Evolutionary conservation across 2,329 filamentous ascomycete genomes (phyloP), one percentile per base, ranked within the genome.

Genomic region (Talaromyces sp.): DNA sequence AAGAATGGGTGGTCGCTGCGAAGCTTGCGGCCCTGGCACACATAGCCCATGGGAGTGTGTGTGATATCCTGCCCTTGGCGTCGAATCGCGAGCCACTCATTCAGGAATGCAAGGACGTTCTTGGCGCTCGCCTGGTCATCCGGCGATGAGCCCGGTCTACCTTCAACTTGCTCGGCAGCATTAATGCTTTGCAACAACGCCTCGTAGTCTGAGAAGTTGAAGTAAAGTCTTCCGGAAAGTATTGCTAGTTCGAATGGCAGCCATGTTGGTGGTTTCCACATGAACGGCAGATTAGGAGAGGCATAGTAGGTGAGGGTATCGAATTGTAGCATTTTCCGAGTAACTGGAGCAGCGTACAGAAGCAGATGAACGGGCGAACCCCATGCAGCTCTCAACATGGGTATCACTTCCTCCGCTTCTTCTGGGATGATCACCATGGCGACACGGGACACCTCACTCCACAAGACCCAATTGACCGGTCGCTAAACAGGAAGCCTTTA

Each of bases 381-480:
- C 0, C 17, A 3, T 1, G 70, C 39, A 0, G 50, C 19, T 7
- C 54, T 33, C 10, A 67, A 15, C 3, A 58, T 6, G 13, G 61
- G 64, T 52, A 90, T 79, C 0, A 90, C 68, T 0, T 70, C 54
- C 63, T 90, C 86, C 0, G 83, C 86, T 71, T 91, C 89, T 68
- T 90, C 88, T 0, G 87, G 85, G 33, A 85, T 86, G 1, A 90
- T 70, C 1, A 90, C 72, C 0, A 91, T 67, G 0, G 83, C 88
- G 0, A 78, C 35, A 13, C 60, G n/a, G 17, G 61, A 64, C 2
- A 25, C 22, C 19, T 47, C 27, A 13, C 66, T 64, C 61, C 57
- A 67, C 0, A 90, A 73, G 2, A 91, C 70, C 87, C 87, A 91
- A 31, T 87, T 84, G 0, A 89, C 84, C 0, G 84, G 74, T 1